Percentiles rank a stretch among this genome's conserved stretches.
Evolutionary conservation across 208 protist species (phyloP).

Genomic region (Acanthamoeba triangularis): DNA sequence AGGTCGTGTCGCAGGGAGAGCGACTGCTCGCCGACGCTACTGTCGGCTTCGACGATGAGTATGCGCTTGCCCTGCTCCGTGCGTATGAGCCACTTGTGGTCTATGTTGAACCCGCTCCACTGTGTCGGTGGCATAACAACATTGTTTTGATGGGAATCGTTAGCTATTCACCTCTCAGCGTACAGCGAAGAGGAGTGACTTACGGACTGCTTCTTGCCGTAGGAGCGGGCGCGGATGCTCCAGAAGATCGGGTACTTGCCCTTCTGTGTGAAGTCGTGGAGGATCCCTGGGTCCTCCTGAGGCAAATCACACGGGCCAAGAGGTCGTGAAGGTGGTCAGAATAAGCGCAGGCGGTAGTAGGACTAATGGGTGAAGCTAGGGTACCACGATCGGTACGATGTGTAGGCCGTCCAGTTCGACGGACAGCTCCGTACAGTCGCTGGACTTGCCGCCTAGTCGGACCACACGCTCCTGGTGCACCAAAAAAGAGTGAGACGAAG

Average conservation of each 20-base stretch:
- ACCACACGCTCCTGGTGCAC: not conserved
- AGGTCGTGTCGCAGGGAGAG: constrained; percentile 1
- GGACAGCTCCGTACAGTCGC: not conserved
- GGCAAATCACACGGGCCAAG: not conserved
- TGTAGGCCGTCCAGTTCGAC: constrained; percentile 28
- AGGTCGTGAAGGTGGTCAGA: not conserved
- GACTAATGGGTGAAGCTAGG: not conserved
- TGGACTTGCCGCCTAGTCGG: not conserved
- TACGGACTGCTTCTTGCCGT: not conserved
- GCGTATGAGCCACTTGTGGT: constrained; percentile 23
- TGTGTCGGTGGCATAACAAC: not conserved
- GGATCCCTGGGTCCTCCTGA: not conserved
- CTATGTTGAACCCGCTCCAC: not conserved
- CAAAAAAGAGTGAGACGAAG: not conserved
- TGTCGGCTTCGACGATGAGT: not conserved
- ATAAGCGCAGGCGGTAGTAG: not conserved
- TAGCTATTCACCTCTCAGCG: not conserved
- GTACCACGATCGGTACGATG: constrained; percentile 24
- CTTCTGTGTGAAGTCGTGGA: not conserved
- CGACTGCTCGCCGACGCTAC: not conserved
- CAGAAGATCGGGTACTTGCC: constrained; percentile 16
- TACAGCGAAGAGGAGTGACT: not conserved
- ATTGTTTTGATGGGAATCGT: not conserved
- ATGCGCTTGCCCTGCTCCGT: constrained; percentile 17
- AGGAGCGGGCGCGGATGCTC: constrained; percentile 8